Evolutionary conservation across 805 yeast species (phyloP), one percentile per base, ranked within the genome.

Genomic region (Pichia membranifaciens): DNA sequence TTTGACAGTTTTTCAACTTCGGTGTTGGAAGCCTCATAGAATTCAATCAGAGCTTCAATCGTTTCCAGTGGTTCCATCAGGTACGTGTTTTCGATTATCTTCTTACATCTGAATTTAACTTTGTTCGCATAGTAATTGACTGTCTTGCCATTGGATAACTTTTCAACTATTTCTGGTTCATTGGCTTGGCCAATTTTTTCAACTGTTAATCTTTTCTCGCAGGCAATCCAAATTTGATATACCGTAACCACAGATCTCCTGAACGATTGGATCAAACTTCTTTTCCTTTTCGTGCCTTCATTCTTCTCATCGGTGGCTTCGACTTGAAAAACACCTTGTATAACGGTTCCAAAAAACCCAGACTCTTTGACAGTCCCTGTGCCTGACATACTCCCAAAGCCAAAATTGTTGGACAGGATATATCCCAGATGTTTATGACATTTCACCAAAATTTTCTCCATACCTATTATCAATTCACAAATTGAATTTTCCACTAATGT

Each of bases 321-420:
- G 13, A 81, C 77, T 47, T 78, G 83, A 58, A 86, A 84, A 0
- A 86, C 95, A 1, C 93, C 93, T 52, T 83, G 85, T 45, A 86
- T 84, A 21, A 81, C 84, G 45, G 76, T 75, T 0, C 83, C 83
- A 42, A 85, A 71, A 64, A 82, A 76, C 18, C 87, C 78, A 21
- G 75, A 61, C 37, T 76, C 78, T 33, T 53, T 55, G 3, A 35
- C 77, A 22, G 51, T 51, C 3, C 44, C 41, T 6, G 51, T 49
- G 21, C 43, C 47, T 1, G 51, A 48, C 9, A 36, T 16, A 29
- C 41, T 48, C 1, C 50, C 50, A 33, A 44, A 51, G 1, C 59
- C 48, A 33, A 53, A 44, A 4, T 38, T 51, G 10, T 58, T 60
- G 4, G 59, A 51, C 4, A 48, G 38, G 5, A 57, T 47, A 38